Base-by-base conservation (phyloP, 2,329 filamentous ascomycete species). In the Aspergillus fischeri region DNA sequence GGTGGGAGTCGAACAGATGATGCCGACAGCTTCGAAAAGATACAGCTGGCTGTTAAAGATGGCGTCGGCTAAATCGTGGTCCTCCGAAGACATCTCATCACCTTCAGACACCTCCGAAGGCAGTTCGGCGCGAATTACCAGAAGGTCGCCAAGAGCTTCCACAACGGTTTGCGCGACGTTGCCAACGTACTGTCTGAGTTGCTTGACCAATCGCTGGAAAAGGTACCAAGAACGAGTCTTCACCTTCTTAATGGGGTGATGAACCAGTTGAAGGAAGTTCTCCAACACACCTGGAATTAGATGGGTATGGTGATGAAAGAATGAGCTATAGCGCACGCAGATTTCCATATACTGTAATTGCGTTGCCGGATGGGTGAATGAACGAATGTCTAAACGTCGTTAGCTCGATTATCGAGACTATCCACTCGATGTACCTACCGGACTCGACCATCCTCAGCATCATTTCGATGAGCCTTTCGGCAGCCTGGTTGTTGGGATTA, bases 311-410 rank as follows among this genome's bases (percentile, higher is more conserved):
- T 86, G 86, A 70, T 97, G 92, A 71, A 99, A 97, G 73, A 97
- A 96, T 28, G 87, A 85, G 71, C 88, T 90, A 75, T 99, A 99
- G 52, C 94, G 88, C 55, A 96, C 92, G 73, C 92, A 96, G 38
- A 96, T 96, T 73, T 99, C 94, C 92, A 99, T 97, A 70, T 96
- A 99, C 75, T 97, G 92, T 24, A 99, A 81, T 62, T 97, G 86
- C 52, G 97, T 92, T 17, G 92, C 91, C 1, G 94, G 93, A 71
- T 97, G 94, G 17, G 88, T 86, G 73, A 93, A 95, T 47, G 83
- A 88, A 58, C 91, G 88, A 64, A 97, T 89, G 64, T 90, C 91
- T 92, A 63, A 49, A 54, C 8, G 20, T 57, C 65, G 60, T 69
- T 59, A 56, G 53, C 45, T 25, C 14, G 25, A 35, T 51, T n/a